phyloP scores from a whole-genome alignment of 192 early-diverging fungal species.

The Backusella westeae region DNA sequence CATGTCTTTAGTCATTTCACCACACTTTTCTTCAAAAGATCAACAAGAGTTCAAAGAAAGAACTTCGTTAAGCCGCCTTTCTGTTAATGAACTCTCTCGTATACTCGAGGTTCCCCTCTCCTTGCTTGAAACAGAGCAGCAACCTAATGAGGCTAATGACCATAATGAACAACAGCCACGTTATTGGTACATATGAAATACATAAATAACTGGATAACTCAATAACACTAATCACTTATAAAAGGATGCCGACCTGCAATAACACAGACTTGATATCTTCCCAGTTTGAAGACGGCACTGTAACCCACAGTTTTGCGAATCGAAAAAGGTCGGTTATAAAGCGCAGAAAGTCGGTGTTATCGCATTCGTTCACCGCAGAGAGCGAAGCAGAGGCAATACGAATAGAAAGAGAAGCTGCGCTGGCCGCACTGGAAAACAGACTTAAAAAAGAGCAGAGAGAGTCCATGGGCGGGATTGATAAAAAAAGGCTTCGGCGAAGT shows the following conservation, averaged over 20 bases:
- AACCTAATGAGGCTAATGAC: background rate
- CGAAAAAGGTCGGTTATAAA: conserved; percentile 12
- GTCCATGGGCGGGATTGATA: background rate
- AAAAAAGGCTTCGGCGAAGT: background rate
- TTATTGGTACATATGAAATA: conserved; percentile 1
- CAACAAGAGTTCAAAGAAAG: background rate
- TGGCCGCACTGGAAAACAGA: conserved; percentile 19
- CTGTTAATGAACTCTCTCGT: background rate
- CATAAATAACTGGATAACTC: background rate
- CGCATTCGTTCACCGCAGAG: conserved; percentile 26
- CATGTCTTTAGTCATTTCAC: background rate
- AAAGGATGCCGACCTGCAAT: background rate
- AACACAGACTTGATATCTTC: background rate
- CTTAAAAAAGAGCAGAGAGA: background rate
- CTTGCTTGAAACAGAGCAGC: background rate
- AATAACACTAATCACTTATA: background rate
- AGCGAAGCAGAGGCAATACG: conserved; percentile 4
- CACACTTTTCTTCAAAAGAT: background rate
- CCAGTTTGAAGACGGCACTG: background rate
- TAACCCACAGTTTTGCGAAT: conserved; percentile 11
- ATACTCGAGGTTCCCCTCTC: background rate
- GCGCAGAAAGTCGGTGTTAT: conserved; percentile 29
- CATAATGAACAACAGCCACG: background rate
- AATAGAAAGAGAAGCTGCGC: conserved; percentile 10
- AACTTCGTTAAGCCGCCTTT: background rate